Conservation (phyloP, 2,329 filamentous ascomycete species). For the Fusarium sp. region DNA sequence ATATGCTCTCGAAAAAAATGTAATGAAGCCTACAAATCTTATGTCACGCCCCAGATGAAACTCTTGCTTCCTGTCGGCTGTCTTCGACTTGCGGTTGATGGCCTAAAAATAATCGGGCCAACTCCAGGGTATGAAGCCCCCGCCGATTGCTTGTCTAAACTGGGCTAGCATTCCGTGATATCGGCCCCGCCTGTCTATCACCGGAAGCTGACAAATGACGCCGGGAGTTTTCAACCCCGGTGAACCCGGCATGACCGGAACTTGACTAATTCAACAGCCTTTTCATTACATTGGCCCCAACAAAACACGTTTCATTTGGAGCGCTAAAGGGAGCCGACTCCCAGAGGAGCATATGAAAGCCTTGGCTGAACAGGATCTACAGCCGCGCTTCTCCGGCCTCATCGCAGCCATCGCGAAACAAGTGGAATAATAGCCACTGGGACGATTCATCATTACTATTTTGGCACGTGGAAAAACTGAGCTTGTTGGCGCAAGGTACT, state of each 20-base stretch:
- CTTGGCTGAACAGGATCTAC: background rate
- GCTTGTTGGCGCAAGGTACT: too few species aligned
- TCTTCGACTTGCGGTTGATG: too few species aligned
- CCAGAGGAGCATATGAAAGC: background rate
- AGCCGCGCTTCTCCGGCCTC: background rate
- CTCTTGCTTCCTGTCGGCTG: too few species aligned
- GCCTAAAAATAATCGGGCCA: too few species aligned
- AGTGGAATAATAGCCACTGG: background rate
- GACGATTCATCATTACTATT: background rate
- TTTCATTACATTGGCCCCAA: background rate
- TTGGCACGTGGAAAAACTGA: too few species aligned
- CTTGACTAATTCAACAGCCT: background rate
- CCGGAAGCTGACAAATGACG: background rate
- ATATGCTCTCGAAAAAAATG: accelerated
- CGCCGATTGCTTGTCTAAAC: background rate
- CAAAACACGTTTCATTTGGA: background rate
- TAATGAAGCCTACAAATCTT: too few species aligned
- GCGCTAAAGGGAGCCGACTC: background rate
- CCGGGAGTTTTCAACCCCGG: background rate
- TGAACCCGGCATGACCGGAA: background rate
- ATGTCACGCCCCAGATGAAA: too few species aligned
- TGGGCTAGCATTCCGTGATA: background rate
- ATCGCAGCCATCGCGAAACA: background rate
- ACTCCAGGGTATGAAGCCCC: background rate
- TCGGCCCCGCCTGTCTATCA: background rate